A percentile compares a stretch with the other conserved stretches of the same genome.
These are phyloP conservation scores for Leccinum subatratum DNA, from an alignment of 1,284 basidiomycete genomes.

Conservation along the genomic window DNA sequence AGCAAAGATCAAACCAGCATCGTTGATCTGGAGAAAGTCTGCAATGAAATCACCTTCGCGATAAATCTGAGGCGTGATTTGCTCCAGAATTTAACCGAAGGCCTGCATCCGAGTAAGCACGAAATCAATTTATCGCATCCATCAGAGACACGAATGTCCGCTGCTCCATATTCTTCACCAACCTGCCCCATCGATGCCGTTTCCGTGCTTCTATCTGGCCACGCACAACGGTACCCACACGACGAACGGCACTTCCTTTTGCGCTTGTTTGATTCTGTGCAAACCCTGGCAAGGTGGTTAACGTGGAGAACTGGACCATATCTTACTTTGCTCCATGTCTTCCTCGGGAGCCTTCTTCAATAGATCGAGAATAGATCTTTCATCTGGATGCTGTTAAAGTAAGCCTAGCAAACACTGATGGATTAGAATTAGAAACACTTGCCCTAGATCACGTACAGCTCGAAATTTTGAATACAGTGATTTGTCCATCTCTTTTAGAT, in stretches of 20 bases:
- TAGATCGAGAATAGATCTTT: conserved; percentile 63
- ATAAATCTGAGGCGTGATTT: conserved; percentile 73
- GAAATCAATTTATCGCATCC: conserved; percentile 1
- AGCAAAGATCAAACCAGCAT: conserved; percentile 85
- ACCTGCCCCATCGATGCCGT: conserved; percentile 58
- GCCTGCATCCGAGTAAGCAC: conserved; percentile 53
- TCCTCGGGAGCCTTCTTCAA: conserved; percentile 70
- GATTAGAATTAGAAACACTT: conserved; percentile 5
- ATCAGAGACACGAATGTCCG: conserved; percentile 50
- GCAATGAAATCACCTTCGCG: conserved; percentile 86
- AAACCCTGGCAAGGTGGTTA: conserved; percentile 42
- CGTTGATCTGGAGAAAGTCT: conserved; percentile 89
- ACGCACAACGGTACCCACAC: conserved; percentile 71
- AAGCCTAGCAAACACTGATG: conserved; percentile 52
- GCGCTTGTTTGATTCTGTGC: conserved; percentile 23
- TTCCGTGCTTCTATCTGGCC: conserved; percentile 61
- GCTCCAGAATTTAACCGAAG: conserved; percentile 70
- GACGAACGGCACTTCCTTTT: conserved; percentile 57
- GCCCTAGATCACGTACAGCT: conserved; percentile 54
- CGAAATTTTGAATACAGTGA: conserved; percentile 78
- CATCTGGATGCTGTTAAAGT: conserved; percentile 82
- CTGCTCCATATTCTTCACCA: conserved; percentile 59
- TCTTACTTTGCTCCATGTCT: conserved; percentile 60
- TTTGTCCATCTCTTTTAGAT: conserved; percentile 94
- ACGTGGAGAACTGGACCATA: conserved; percentile 7